Base-by-base conservation (phyloP, 805 yeast genomes). In the Kazachstania psychrophila region DNA sequence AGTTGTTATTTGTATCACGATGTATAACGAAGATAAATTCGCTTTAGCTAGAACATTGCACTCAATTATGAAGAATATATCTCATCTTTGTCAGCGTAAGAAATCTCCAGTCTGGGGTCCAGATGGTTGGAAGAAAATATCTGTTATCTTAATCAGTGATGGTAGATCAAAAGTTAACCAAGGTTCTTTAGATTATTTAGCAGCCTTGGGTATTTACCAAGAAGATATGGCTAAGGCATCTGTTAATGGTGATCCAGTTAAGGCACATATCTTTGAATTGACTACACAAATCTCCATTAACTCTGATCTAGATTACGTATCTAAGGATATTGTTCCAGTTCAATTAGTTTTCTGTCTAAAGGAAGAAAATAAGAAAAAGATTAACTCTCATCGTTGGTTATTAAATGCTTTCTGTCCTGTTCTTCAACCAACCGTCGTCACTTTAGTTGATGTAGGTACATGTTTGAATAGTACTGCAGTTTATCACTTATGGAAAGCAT, bases 351-450 rank as follows among this genome's bases (percentile, higher is more conserved):
- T 92, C 58, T 88, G 97, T 58, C 65, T 92, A 58, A 92, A 92
- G 58, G 99, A 92, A 54, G 75, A 75, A 53, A 94, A 92, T 51
- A 80, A 82, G 40, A 89, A 89, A 61, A 92, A 92, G 56, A 87
- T 92, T 60, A 92, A 92, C 61, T 89, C 97, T 2, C 99, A 92
- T 59, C 77, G 97, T 60, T 92, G 99, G 99, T 66, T 94, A 38
- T 87, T 92, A 61, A 88, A 92, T 54, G 96, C 95, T 1, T 75
- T 92, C 44, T 87, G 96, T 59, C 96, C 96, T 2, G 72, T 79
- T 14, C 65, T 94, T 45, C 84, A 88, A 49, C 98, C 99, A 11
- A 88, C 86, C 48, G 94, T 89, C 12, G 78, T 89, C 38, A 75
- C 86, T 6, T 62, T 92, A 42, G 70, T 92, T 34, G 99, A 92